Percentiles rank a stretch among this genome's conserved stretches.
phyloP scores from a whole-genome alignment of 495 filamentous ascomycete genomes.

The Neurospora hispaniola region DNA sequence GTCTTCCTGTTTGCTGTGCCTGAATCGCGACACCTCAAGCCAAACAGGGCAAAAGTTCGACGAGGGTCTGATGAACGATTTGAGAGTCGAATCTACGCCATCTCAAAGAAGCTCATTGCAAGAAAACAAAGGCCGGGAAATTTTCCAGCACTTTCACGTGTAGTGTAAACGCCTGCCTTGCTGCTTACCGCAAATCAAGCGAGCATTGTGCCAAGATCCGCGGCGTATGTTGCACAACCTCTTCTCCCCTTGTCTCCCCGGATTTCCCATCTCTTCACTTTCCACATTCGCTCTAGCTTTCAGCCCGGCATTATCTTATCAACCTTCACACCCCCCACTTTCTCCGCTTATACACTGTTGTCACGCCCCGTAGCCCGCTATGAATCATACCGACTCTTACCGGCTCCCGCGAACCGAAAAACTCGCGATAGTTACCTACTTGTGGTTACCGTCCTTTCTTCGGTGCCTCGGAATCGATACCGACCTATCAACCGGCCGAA shows the following conservation, averaged over 20 bases:
- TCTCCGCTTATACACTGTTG: background rate
- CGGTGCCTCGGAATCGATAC: background rate
- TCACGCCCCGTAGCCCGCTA: background rate
- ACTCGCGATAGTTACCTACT: background rate
- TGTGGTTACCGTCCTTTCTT: background rate
- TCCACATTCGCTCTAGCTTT: background rate
- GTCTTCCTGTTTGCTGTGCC: background rate
- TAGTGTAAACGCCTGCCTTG: background rate
- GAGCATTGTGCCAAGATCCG: background rate
- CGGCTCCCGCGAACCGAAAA: background rate
- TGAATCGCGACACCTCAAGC: background rate
- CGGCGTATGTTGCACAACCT: background rate
- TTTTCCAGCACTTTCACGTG: background rate
- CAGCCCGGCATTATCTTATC: background rate
- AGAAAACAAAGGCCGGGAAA: background rate
- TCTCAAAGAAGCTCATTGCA: background rate
- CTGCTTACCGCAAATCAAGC: background rate
- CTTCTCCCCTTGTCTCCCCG: background rate
- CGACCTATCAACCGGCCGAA: background rate
- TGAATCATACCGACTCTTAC: background rate
- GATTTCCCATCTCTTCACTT: background rate
- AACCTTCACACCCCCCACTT: background rate
- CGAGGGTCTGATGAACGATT: background rate
- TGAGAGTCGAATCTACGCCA: background rate
- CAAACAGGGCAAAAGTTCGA: background rate